Conservation (phyloP, 2,329 filamentous ascomycete species). For the Cladosporium oxysporum region DNA sequence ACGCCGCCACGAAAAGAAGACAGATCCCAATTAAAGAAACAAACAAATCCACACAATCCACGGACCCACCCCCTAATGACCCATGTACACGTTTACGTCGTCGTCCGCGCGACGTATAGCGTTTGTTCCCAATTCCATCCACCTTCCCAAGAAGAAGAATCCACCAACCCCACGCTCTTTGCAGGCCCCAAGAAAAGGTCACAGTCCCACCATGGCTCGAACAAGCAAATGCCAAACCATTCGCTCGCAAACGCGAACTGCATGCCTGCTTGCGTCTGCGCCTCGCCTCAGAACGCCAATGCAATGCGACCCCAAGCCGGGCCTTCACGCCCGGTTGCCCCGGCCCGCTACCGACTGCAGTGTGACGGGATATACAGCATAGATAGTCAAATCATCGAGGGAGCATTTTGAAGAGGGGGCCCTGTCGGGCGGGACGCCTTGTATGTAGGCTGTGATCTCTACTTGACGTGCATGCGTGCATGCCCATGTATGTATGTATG, state of each 20-base stretch:
- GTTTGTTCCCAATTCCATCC: not conserved
- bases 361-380: not conserved
- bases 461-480: not conserved
- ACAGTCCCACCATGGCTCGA: constrained; percentile 27
- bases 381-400: not conserved
- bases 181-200: no score
- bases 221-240: constrained; percentile 5
- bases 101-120: not conserved
- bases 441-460: not conserved
- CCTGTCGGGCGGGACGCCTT: not conserved
- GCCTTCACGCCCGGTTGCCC: constrained; percentile 2
- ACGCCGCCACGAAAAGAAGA: not conserved
- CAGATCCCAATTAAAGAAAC: not conserved
- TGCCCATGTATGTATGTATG: not conserved
- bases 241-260: constrained; percentile 1
- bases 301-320: not conserved
- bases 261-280: not conserved
- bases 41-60: not conserved
- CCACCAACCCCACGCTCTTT: not conserved
- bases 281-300: not conserved
- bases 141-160: not conserved
- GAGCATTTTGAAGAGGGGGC: not conserved
- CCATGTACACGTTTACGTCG: not conserved
- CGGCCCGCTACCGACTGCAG: constrained; percentile 7
- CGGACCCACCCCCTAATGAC: not conserved